These are phyloP conservation scores for Leishmania braziliensis DNA, from an alignment of 208 protist genomes.

Conservation along the genomic window DNA sequence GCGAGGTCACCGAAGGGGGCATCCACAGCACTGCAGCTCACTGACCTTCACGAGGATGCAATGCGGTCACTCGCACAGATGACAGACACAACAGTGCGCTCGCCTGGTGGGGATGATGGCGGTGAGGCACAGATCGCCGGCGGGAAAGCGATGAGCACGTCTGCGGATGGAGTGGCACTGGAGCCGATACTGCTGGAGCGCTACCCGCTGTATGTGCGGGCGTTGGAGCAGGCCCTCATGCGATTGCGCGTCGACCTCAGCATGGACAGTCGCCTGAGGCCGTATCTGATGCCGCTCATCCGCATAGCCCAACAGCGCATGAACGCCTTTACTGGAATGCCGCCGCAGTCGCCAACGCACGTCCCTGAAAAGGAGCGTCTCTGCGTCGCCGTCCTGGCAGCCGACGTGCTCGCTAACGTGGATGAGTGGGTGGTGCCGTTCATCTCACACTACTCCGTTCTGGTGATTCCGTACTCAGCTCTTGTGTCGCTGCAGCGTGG, in stretches of 20 bases:
- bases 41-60: conserved; percentile 74
- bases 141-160: conserved; percentile 13
- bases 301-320: conserved; percentile 78
- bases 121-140: background rate
- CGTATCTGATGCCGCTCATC: conserved; percentile 69
- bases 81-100: conserved; percentile 2
- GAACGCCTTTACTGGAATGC: conserved; percentile 70
- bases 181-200: conserved; percentile 53
- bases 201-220: conserved; percentile 67
- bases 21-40: conserved; percentile 59
- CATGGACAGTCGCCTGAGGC: conserved; percentile 50
- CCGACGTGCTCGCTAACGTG: conserved; percentile 78
- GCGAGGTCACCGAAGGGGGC: conserved; percentile 39
- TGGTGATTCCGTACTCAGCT: conserved; percentile 80
- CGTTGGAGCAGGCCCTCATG: conserved; percentile 64
- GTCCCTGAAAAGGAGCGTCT: conserved; percentile 39
- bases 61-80: conserved; percentile 38
- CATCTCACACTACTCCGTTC: conserved; percentile 71
- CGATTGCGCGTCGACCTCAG: conserved; percentile 61
- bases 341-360: conserved; percentile 68
- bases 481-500: conserved; percentile 60
- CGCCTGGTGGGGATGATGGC: background rate
- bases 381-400: conserved; percentile 73
- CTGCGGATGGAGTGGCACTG: conserved; percentile 32
- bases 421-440: conserved; percentile 80